These are phyloP conservation scores for Epichloe typhina DNA, from an alignment of 2,329 filamentous ascomycete species.

Conservation along the genomic window DNA sequence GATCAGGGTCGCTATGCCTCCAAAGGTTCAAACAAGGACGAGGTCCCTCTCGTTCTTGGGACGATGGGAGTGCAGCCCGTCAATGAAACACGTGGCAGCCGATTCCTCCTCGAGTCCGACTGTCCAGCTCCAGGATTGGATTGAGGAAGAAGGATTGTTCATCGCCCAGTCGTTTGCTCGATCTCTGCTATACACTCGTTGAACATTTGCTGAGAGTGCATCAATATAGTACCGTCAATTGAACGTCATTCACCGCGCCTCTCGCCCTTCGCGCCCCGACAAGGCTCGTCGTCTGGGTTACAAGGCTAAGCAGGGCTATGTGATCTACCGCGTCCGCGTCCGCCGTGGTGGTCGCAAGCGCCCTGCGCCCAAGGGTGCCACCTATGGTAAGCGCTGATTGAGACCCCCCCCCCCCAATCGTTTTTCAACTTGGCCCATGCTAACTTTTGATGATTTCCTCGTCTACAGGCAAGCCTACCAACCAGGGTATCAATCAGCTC, in stretches of 20 bases:
- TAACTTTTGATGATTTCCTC: not conserved
- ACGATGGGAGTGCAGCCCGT: no score
- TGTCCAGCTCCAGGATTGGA: not conserved
- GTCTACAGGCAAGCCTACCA: conserved; percentile 89
- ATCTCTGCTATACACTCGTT: conserved; percentile 89
- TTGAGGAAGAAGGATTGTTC: not conserved
- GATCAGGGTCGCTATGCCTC: not conserved
- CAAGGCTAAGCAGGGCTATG: conserved; percentile 99
- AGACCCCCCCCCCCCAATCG: no score
- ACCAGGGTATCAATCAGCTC: conserved; percentile 99
- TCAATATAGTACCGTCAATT: conserved; percentile 98
- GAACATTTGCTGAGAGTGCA: conserved; percentile 99
- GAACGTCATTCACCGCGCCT: conserved; percentile 99
- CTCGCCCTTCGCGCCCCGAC: conserved; percentile 94
- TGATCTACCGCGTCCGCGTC: conserved; percentile 98
- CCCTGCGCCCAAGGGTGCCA: conserved; percentile 94
- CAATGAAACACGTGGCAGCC: not conserved
- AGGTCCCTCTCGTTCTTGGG: no score
- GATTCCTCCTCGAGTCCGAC: not conserved
- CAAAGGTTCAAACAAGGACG: no score
- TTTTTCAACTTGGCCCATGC: not conserved
- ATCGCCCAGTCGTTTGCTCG: not conserved
- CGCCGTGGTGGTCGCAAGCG: conserved; percentile 98
- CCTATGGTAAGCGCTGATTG: conserved; percentile 60
- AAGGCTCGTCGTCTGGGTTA: conserved; percentile 99